Evolutionary conservation across 129 eudicot species (phyloP).

Genomic region (Saussurea involucrata): DNA sequence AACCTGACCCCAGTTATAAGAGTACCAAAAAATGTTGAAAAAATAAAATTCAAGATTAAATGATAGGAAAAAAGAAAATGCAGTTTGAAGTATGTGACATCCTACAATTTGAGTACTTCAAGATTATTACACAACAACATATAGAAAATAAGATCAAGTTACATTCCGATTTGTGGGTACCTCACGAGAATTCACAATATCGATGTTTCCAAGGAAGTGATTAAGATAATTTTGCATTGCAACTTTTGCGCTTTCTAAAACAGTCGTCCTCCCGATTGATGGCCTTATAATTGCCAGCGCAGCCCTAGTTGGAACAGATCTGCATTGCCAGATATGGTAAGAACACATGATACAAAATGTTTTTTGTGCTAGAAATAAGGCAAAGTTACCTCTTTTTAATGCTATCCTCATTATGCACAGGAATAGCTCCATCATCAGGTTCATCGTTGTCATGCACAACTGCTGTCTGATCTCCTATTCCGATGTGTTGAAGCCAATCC

Average conservation of each 20-base stretch:
- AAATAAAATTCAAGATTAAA: neutral
- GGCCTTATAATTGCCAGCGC: conserved; percentile 77
- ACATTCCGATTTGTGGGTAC: conserved; percentile 28
- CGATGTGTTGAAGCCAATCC: conserved; percentile 86
- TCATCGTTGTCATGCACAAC: conserved; percentile 75
- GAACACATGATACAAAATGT: conserved; percentile 9
- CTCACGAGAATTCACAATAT: conserved; percentile 82
- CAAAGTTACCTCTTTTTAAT: conserved; percentile 49
- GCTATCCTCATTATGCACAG: conserved; percentile 51
- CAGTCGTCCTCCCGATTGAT: conserved; percentile 51
- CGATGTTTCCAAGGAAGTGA: conserved; percentile 84
- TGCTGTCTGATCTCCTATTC: conserved; percentile 76
- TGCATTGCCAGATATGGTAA: conserved; percentile 28
- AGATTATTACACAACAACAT: neutral
- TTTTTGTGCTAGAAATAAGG: neutral
- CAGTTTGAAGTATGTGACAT: conserved; percentile 7
- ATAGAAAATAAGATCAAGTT: neutral
- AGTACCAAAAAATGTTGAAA: conserved; percentile 16
- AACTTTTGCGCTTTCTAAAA: conserved; percentile 69
- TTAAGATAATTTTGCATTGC: conserved; percentile 94
- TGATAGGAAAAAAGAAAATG: neutral
- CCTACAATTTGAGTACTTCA: conserved; percentile 1
- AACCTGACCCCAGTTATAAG: conserved; percentile 47
- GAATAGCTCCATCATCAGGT: conserved; percentile 82
- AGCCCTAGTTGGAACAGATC: conserved; percentile 80